Conservation (phyloP, 2,329 filamentous ascomycete genomes). For the Aureobasidium uvarum region DNA sequence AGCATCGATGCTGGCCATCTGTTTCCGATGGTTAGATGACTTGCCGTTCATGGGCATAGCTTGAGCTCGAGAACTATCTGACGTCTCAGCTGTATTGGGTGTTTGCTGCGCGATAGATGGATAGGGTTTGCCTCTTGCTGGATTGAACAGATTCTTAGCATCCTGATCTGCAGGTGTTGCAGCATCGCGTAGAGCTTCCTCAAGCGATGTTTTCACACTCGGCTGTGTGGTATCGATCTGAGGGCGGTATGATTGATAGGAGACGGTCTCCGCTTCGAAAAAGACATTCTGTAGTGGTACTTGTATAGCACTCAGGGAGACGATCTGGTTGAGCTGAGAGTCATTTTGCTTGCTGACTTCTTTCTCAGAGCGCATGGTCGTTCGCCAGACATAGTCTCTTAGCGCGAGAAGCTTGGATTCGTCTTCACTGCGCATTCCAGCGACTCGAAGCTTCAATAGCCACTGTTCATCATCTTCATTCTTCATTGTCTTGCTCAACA, state of each 20-base stretch:
- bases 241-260: conserved; percentile 42
- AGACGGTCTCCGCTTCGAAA: conserved; percentile 72
- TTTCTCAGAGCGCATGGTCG: conserved; percentile 68
- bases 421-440: conserved; percentile 78
- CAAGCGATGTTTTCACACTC: conserved; percentile 59
- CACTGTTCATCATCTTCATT: conserved; percentile 95
- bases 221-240: neutral
- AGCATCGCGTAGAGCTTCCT: conserved; percentile 87
- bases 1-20: conserved; percentile 23
- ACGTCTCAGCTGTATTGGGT: neutral
- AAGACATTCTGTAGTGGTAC: conserved; percentile 86
- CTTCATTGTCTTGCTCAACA: conserved; percentile 62
- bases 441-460: conserved; percentile 78
- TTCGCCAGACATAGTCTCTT: conserved; percentile 86
- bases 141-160: conserved; percentile 7
- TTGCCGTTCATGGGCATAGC: conserved; percentile 2
- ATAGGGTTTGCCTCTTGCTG: conserved; percentile 15
- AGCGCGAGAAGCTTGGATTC: conserved; percentile 85
- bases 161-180: conserved; percentile 59
- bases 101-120: conserved; percentile 13
- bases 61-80: neutral
- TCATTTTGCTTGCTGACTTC: conserved; percentile 44
- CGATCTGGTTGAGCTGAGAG: conserved; percentile 63
- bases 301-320: conserved; percentile 70
- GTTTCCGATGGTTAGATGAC: conserved; percentile 11